Evolutionary conservation across 139 green algal genomes (phyloP).

Genomic region (Coccomyxa sp.): DNA sequence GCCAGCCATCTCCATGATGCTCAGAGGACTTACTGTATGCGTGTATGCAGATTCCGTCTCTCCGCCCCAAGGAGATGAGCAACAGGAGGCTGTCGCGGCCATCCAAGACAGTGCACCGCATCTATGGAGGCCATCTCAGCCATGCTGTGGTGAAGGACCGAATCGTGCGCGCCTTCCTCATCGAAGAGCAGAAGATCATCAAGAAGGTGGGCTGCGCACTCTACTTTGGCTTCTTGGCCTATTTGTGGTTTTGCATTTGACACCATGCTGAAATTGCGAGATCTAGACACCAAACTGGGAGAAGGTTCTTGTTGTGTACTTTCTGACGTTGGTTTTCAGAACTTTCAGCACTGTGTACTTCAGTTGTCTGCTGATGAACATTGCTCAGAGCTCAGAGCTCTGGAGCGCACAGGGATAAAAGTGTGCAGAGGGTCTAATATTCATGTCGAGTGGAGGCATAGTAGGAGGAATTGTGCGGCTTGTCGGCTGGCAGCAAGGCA

Average conservation of each 20-base stretch:
- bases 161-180: conserved; percentile 94
- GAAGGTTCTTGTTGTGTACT: background rate
- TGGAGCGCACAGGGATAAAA: too few species aligned
- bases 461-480: background rate
- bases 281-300: background rate
- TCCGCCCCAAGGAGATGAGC: conserved; percentile 56
- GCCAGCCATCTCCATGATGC: too few species aligned
- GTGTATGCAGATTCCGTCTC: conserved; percentile 7
- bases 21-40: background rate
- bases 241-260: background rate
- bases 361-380: background rate
- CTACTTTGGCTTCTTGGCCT: background rate
- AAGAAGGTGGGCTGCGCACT: conserved; percentile 77
- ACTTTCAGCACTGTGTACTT: background rate
- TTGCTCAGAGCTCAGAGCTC: too few species aligned
- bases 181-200: conserved; percentile 99
- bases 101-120: conserved; percentile 91
- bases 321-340: background rate
- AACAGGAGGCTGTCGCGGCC: conserved; percentile 77
- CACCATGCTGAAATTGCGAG: background rate
- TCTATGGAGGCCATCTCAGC: conserved; percentile 90
- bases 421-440: too few species aligned
- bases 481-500: background rate
- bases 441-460: too few species aligned
- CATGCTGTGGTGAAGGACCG: conserved; percentile 80